Percentiles rank a stretch among this genome's conserved stretches.
phyloP scores from a whole-genome alignment of 192 early-diverging fungal species.

The Jimgerdemannia flammicorona region DNA sequence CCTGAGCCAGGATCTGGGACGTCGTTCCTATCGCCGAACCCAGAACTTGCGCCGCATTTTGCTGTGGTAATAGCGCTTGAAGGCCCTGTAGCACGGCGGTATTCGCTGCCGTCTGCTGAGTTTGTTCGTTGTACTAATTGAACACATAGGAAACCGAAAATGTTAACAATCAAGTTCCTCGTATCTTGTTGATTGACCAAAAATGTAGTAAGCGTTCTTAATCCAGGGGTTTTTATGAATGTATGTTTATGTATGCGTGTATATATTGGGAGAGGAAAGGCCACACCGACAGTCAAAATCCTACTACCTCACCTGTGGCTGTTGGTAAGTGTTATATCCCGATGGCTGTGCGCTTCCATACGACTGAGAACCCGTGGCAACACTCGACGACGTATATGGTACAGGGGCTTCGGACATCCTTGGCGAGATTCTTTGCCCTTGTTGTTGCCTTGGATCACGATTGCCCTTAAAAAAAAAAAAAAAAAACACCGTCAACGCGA shows the following conservation, averaged over 20 bases:
- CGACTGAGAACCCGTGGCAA: not conserved
- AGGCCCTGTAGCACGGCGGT: constrained; percentile 7
- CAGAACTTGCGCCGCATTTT: not conserved
- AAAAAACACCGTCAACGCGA: not conserved
- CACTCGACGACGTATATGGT: not conserved
- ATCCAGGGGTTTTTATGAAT: not conserved
- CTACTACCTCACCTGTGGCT: not conserved
- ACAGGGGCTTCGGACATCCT: not conserved
- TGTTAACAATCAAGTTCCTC: no score
- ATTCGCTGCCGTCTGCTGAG: not conserved
- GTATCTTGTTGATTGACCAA: not conserved
- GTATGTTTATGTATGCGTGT: not conserved
- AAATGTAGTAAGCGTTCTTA: not conserved
- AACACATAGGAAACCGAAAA: not conserved
- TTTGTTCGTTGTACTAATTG: not conserved
- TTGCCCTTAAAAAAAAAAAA: not conserved
- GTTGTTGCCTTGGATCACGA: not conserved
- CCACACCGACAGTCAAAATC: not conserved
- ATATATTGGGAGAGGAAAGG: no score
- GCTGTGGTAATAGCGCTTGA: constrained; percentile 9
- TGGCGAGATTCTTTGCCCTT: not conserved
- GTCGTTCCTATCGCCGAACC: constrained; percentile 3
- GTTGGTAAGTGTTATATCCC: not conserved
- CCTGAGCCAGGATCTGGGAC: constrained; percentile 22
- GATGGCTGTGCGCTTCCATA: not conserved